Evolutionary conservation across 129 eudicot species (phyloP).

Genomic region (Tanacetum coccineum): DNA sequence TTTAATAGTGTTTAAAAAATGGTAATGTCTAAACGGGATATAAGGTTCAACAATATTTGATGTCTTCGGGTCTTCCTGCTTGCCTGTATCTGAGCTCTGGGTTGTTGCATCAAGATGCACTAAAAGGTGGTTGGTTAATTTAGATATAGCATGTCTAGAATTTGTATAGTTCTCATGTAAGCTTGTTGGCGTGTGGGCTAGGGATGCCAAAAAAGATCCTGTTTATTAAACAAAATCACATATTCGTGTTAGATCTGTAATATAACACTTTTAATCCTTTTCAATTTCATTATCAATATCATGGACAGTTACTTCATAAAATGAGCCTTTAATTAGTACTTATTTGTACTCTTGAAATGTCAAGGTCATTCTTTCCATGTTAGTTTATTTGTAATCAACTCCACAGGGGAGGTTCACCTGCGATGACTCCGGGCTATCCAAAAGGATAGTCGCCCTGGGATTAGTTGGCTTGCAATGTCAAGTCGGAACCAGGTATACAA

Average conservation of each 20-base stretch:
- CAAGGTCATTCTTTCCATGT: conserved; percentile 5
- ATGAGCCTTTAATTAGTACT: background rate
- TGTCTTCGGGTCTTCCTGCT: background rate
- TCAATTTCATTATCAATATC: background rate
- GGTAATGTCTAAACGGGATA: background rate
- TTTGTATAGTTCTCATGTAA: background rate
- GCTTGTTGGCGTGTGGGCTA: conserved; percentile 3
- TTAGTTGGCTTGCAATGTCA: no score
- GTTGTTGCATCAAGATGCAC: background rate
- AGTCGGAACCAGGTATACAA: no score
- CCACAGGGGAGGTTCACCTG: no score
- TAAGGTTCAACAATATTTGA: background rate
- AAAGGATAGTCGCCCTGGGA: no score
- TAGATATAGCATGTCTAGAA: background rate
- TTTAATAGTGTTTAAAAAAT: background rate
- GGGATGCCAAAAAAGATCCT: background rate
- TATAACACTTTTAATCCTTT: background rate
- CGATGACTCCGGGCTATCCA: no score
- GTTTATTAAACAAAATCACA: background rate
- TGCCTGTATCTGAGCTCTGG: background rate
- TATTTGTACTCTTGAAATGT: background rate
- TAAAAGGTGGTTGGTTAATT: background rate
- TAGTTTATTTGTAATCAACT: background rate
- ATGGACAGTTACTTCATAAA: background rate
- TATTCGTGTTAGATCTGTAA: background rate